Evolutionary conservation across 768 basidiomycete genomes (phyloP).

Genomic region (Clavaria fumosa): DNA sequence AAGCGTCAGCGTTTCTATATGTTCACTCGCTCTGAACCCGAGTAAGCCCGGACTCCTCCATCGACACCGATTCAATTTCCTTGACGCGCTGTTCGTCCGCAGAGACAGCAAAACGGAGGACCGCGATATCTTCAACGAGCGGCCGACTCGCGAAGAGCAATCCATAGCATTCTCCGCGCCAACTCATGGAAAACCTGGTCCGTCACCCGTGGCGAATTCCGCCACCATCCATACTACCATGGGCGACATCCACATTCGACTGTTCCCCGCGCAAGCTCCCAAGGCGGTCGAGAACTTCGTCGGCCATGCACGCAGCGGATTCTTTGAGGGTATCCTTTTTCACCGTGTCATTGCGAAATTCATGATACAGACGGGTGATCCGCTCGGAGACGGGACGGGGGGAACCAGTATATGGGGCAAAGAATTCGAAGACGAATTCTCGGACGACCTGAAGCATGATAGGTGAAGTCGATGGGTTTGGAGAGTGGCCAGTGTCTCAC

Average conservation of each 20-base stretch:
- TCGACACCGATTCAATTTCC: constrained; percentile 1
- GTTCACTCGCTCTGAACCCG: constrained; percentile 82
- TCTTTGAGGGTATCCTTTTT: constrained; percentile 88
- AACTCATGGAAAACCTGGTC: constrained; percentile 31
- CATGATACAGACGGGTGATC: constrained; percentile 95
- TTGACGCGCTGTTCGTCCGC: constrained; percentile 3
- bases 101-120: constrained; percentile 81
- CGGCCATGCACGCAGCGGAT: constrained; percentile 76
- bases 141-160: constrained; percentile 92
- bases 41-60: constrained; percentile 35
- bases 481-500: constrained; percentile 4
- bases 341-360: constrained; percentile 98
- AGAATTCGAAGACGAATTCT: constrained; percentile 90
- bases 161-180: constrained; percentile 57
- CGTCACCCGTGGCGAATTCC: constrained; percentile 57
- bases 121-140: constrained; percentile 96
- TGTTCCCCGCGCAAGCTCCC: constrained; percentile 87
- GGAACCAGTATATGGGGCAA: constrained; percentile 81
- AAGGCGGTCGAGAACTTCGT: constrained; percentile 98
- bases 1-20: constrained; percentile 90
- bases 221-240: constrained; percentile 91
- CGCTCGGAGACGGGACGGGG: constrained; percentile 88
- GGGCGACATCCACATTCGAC: constrained; percentile 80
- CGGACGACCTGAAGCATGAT: constrained; percentile 80
- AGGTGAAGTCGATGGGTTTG: constrained; percentile 29